These are phyloP conservation scores for Mortierella sp. DNA, from an alignment of 371 early-diverging fungal species.

Conservation along the genomic window DNA sequence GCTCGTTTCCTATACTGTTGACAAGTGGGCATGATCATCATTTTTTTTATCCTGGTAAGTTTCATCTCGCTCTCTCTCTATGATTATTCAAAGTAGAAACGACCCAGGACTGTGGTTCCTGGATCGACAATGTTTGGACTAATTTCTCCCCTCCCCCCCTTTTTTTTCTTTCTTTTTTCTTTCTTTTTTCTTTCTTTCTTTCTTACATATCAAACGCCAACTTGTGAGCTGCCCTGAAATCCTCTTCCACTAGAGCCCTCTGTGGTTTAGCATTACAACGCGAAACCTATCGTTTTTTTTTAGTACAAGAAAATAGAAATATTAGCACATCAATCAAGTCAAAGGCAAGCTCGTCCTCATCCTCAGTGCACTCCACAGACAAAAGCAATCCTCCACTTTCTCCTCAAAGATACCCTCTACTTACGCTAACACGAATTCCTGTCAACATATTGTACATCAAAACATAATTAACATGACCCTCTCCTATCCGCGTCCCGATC, in stretches of 20 bases:
- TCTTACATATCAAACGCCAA: conserved; percentile 90
- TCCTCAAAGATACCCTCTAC: conserved; percentile 1
- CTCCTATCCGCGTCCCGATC: conserved; percentile 73
- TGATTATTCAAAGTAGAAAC: neutral
- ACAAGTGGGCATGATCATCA: too few species aligned
- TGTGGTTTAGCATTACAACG: conserved; percentile 88
- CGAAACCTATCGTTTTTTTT: conserved; percentile 64
- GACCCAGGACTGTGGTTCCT: neutral
- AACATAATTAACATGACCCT: conserved; percentile 78
- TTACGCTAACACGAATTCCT: conserved; percentile 87
- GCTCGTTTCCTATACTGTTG: conserved; percentile 86
- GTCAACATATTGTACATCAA: conserved; percentile 99
- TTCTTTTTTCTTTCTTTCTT: too few species aligned
- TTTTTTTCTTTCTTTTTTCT: conserved; percentile 23
- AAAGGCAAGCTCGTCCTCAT: neutral
- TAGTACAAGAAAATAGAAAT: neutral
- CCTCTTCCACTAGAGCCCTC: conserved; percentile 77
- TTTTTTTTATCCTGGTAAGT: too few species aligned
- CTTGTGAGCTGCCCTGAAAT: conserved; percentile 91
- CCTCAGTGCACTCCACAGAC: neutral
- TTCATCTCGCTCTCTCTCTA: conserved; percentile 1
- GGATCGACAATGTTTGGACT: neutral
- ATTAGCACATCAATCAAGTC: neutral
- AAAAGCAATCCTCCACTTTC: neutral
- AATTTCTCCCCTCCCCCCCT: too few species aligned